Evolutionary conservation across 129 eudicot species (phyloP).

Genomic region (Ambrosia artemisiifolia): DNA sequence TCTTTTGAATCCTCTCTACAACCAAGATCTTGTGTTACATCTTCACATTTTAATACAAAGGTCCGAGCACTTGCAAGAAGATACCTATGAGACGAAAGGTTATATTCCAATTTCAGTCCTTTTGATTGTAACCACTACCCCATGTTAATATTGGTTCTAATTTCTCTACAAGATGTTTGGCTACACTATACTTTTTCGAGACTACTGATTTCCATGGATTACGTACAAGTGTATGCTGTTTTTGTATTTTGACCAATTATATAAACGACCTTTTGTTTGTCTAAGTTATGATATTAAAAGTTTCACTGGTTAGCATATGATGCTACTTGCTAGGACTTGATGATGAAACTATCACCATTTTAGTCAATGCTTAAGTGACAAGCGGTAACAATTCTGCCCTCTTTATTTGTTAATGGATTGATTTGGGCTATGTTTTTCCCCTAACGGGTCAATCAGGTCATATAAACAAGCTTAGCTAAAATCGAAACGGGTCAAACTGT

Average conservation of each 20-base stretch:
- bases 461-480: neutral
- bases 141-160: neutral
- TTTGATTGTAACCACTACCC: neutral
- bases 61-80: conserved; percentile 95
- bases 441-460: neutral
- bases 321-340: conserved; percentile 3
- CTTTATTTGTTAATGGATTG: neutral
- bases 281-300: neutral
- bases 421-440: neutral
- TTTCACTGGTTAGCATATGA: neutral
- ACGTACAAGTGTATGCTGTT: neutral
- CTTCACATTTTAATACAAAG: conserved; percentile 94
- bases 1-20: conserved; percentile 82
- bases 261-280: neutral
- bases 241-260: conserved; percentile 5
- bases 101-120: neutral
- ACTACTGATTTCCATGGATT: neutral
- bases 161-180: neutral
- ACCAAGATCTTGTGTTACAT: conserved; percentile 91
- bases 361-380: neutral
- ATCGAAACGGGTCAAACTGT: neutral
- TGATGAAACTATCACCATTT: neutral
- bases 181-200: neutral
- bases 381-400: neutral
- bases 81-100: conserved; percentile 51